Base-by-base conservation (phyloP, 225 moss, liverwort and hornwort genomes). In the Marchantia polymorpha region DNA sequence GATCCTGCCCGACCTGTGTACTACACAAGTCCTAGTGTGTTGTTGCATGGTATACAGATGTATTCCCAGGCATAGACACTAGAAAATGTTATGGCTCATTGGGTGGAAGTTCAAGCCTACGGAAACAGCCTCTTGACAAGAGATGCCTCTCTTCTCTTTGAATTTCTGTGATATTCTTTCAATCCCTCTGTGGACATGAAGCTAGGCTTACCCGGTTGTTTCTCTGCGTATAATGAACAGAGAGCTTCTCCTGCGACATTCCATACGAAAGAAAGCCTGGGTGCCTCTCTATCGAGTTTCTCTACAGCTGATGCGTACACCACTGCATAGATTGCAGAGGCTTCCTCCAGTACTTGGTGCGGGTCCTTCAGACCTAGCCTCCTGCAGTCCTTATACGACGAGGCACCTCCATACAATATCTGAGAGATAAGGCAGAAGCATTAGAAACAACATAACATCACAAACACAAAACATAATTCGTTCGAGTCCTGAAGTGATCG, bases 321-420 rank as follows among this genome's bases (percentile, higher is more conserved):
- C 11, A 76, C 58, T 39, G 76, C 53, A 29, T 76, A 76, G 22
- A 76, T 76, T 60, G 76, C 58, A 10, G 76, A 76, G 17, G 76
- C 59, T 60, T 76, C 76, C 29, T 77, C 31, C 3, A 61, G 30
- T 48, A 77, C 31, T 39, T 15, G 7, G 8, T 27, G 11, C 22
- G n/a, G 26, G 19, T 77, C 64, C 48, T 76, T 61, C 16, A 13
- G 59, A 7, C 58, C 20, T 39, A 25, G 39, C 46, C 19, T 60
- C 61, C 7, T 53, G 22, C 56, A 29, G 58, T 76, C 76, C 26
- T 54, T 30, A 30, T 25, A 76, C 0, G 76, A 76, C 46, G 56
- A 7, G 8, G 46, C 76, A 8, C 59, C 59, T 76, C 59, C 76
- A 59, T 76, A 76, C 54, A 61, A n/a, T 23, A n/a, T 52, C 73